phyloP scores from a whole-genome alignment of 164 flowering plant genomes.

The Kingdonia uniflora region DNA sequence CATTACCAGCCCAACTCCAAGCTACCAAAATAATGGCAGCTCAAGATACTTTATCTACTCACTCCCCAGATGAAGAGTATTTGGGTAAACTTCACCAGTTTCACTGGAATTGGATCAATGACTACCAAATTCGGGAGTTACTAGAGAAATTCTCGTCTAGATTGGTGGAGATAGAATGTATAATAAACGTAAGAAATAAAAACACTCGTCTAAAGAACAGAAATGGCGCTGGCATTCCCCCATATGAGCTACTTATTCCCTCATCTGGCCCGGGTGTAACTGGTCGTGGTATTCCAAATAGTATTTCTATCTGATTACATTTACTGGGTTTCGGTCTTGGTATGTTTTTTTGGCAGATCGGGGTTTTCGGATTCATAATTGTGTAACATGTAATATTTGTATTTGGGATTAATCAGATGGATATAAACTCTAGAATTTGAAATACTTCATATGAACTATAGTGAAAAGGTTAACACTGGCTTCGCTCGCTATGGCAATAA shows the following conservation, averaged over 20 bases:
- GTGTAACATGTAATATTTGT: no score
- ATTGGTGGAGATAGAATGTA: conserved; percentile 58
- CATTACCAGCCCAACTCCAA: conserved; percentile 73
- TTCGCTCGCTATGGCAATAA: no score
- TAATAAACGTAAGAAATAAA: conserved; percentile 47
- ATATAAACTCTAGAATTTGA: no score
- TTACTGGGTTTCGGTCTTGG: no score
- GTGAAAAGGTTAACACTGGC: no score
- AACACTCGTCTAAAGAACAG: conserved; percentile 50
- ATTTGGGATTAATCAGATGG: no score
- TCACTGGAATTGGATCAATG: conserved; percentile 47
- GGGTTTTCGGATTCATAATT: no score
- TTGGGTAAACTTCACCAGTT: conserved; percentile 43
- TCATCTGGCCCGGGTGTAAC: conserved; percentile 81
- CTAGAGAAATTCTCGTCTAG: conserved; percentile 45
- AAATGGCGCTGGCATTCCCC: conserved; percentile 80
- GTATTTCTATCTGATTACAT: conserved; percentile 47
- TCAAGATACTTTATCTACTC: conserved; percentile 78
- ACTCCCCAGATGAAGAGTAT: conserved; percentile 93
- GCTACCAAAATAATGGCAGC: conserved; percentile 93
- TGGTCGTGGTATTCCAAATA: conserved; percentile 88
- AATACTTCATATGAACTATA: no score
- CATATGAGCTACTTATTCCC: conserved; percentile 80
- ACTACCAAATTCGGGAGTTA: conserved; percentile 25
- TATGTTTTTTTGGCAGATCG: no score